Conservation (phyloP, 2,329 filamentous ascomycete genomes). For the Exophiala spinifera region DNA sequence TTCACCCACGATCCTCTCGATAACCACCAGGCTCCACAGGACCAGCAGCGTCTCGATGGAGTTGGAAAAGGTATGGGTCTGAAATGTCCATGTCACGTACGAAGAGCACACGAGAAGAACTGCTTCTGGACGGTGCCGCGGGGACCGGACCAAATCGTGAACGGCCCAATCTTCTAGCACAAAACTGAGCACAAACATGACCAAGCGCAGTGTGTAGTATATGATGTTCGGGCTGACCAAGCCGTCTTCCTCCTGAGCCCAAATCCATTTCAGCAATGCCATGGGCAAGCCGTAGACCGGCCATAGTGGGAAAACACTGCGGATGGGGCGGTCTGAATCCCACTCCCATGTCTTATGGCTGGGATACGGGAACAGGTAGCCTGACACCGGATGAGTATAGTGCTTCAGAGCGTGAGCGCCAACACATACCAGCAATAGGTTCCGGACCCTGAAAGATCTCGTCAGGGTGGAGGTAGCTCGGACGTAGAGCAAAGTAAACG, state of each 20-base stretch:
- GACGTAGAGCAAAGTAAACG: constrained; percentile 88
- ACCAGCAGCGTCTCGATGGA: constrained; percentile 92
- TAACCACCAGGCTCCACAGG: constrained; percentile 87
- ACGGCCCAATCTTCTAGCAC: constrained; percentile 97
- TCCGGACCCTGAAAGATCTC: constrained; percentile 99
- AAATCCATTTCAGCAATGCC: constrained; percentile 87
- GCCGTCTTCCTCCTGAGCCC: constrained; percentile 76
- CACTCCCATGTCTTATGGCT: constrained; percentile 95
- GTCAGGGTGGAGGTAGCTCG: constrained; percentile 96
- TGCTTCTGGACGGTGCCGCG: constrained; percentile 67
- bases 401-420: neutral
- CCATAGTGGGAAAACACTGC: constrained; percentile 96
- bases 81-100: constrained; percentile 98
- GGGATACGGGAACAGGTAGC: constrained; percentile 88
- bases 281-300: constrained; percentile 91
- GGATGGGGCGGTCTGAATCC: constrained; percentile 79
- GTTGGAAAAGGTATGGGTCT: constrained; percentile 98
- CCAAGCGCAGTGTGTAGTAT: constrained; percentile 81
- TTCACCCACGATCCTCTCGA: constrained; percentile 76
- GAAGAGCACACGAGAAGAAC: constrained; percentile 87
- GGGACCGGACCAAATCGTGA: constrained; percentile 79
- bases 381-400: constrained; percentile 46
- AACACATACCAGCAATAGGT: constrained; percentile 79
- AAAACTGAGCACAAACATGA: constrained; percentile 95
- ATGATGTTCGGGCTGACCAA: constrained; percentile 79